These are phyloP conservation scores for Ambrosiella cleistominuta DNA, from an alignment of 2,329 filamentous ascomycete genomes.

Conservation along the genomic window DNA sequence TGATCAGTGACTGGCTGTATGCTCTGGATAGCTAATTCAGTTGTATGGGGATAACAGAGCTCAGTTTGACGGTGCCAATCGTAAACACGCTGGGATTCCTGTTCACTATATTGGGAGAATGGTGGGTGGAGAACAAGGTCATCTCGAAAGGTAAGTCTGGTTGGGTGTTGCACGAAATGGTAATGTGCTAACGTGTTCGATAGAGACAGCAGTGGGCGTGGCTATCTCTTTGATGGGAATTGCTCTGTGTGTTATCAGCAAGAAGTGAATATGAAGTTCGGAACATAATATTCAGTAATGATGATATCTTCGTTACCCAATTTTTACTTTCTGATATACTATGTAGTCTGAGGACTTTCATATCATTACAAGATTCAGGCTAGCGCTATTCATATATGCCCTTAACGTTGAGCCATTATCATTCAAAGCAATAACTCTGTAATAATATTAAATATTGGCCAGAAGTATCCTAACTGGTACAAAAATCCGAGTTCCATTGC, in stretches of 20 bases:
- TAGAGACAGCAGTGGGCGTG: slow-evolving; percentile 76
- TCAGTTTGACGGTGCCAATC: slow-evolving; percentile 86
- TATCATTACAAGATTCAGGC: too few species aligned
- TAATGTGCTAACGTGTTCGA: slow-evolving; percentile 5
- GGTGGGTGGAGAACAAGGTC: slow-evolving; percentile 84
- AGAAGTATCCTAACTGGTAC: too few species aligned
- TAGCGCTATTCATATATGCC: too few species aligned
- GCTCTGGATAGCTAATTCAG: too few species aligned
- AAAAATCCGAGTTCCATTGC: too few species aligned
- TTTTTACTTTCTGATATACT: too few species aligned
- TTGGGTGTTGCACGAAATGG: background rate
- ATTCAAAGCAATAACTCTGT: too few species aligned
- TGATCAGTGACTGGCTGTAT: too few species aligned
- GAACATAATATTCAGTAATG: background rate
- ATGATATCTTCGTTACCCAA: background rate
- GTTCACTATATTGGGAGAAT: slow-evolving; percentile 90
- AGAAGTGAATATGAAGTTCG: slow-evolving; percentile 21
- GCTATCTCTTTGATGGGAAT: slow-evolving; percentile 61
- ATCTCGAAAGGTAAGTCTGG: slow-evolving; percentile 54
- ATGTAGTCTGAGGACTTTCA: too few species aligned
- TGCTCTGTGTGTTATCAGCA: slow-evolving; percentile 63
- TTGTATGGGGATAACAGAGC: slow-evolving; percentile 33
- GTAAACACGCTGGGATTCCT: slow-evolving; percentile 87
- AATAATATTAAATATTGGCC: too few species aligned
- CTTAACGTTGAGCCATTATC: too few species aligned